These are phyloP conservation scores for Clavariopsis aquatica DNA, from an alignment of 495 filamentous ascomycete species.

Conservation along the genomic window DNA sequence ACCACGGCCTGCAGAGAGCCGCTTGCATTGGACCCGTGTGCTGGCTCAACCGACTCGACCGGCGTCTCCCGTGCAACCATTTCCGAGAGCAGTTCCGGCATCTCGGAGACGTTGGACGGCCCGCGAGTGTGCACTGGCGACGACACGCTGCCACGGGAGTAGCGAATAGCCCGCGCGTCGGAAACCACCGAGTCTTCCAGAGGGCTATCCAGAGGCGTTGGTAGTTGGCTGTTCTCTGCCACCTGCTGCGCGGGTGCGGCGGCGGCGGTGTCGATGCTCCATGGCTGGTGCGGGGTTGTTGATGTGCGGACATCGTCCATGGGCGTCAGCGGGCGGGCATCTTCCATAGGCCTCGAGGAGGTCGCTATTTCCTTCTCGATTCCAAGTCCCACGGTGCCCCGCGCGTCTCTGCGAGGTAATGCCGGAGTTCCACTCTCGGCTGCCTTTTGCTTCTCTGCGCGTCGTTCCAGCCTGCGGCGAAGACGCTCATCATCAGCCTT, in stretches of 20 bases:
- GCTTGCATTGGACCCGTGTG: constrained; percentile 21
- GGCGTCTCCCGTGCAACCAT: constrained; percentile 10
- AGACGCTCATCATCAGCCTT: constrained; percentile 70
- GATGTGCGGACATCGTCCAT: constrained; percentile 46
- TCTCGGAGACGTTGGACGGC: constrained; percentile 58
- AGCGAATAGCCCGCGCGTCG: constrained; percentile 50
- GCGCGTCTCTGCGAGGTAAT: constrained; percentile 39
- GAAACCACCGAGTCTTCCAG: constrained; percentile 49
- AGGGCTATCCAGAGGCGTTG: constrained; percentile 40
- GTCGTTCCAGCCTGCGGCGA: constrained; percentile 66
- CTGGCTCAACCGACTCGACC: constrained; percentile 30
- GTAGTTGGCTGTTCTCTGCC: constrained; percentile 38
- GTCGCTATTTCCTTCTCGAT: constrained; percentile 38
- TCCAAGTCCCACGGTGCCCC: constrained; percentile 44
- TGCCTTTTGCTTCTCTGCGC: constrained; percentile 65
- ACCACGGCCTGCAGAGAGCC: constrained; percentile 26
- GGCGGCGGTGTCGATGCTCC: constrained; percentile 14
- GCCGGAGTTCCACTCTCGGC: constrained; percentile 35
- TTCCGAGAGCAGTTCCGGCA: constrained; percentile 49
- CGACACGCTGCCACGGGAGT: constrained; percentile 60
- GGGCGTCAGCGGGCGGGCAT: constrained; percentile 17
- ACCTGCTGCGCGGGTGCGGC: not conserved
- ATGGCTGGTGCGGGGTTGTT: constrained; percentile 23
- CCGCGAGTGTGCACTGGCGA: constrained; percentile 50
- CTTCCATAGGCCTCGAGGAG: constrained; percentile 47